phyloP scores from a whole-genome alignment of 2,329 filamentous ascomycete species.

The Diaporthe citri region DNA sequence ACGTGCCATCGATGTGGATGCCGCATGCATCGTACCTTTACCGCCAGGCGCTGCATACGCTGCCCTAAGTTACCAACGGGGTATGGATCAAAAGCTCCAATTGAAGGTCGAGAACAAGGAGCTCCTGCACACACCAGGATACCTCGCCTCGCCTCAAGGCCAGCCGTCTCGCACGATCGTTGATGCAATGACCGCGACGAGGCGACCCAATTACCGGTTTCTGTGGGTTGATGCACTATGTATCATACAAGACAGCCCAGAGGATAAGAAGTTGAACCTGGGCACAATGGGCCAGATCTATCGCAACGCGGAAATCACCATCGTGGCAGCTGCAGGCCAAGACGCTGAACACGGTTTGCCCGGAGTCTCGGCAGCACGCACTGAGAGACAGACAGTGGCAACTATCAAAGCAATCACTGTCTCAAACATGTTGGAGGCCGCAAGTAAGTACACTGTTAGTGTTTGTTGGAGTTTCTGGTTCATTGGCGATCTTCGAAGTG shows the following conservation, averaged over 20 bases:
- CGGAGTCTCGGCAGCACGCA: no score
- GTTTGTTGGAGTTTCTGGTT: no score
- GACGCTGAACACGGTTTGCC: no score
- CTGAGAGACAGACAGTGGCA: no score
- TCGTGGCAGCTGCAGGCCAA: neutral
- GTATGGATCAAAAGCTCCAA: neutral
- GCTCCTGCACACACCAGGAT: neutral
- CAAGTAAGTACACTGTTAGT: no score
- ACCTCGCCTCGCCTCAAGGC: neutral
- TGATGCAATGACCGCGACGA: neutral
- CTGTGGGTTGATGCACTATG: neutral
- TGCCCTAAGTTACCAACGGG: neutral
- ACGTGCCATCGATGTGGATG: neutral
- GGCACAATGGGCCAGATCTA: neutral
- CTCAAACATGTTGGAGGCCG: no score
- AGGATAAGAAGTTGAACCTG: neutral
- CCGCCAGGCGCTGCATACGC: neutral
- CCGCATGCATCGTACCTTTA: neutral
- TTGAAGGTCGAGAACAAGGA: neutral
- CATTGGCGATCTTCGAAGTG: no score
- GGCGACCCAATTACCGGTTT: neutral
- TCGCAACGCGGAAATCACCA: neutral
- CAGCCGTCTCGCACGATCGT: neutral
- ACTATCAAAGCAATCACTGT: no score
- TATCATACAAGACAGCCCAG: neutral